These are phyloP conservation scores for Lactuca sativa DNA, from an alignment of 129 eudicot genomes.

Conservation along the genomic window DNA sequence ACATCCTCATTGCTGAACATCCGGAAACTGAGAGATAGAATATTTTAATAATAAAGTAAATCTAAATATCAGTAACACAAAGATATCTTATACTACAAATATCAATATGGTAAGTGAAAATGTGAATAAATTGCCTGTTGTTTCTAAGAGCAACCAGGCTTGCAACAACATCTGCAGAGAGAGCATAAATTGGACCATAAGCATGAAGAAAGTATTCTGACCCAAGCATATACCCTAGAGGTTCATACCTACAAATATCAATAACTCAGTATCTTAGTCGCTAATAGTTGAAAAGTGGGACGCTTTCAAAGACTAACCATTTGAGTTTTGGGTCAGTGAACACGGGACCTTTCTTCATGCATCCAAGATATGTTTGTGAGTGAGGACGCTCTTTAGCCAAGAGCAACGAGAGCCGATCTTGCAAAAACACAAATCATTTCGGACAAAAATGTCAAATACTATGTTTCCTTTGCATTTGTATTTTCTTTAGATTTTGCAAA, in stretches of 20 bases:
- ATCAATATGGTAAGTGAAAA: background rate
- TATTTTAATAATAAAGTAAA: background rate
- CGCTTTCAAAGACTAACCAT: conserved; percentile 41
- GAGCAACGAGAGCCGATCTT: conserved; percentile 67
- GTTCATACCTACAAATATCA: conserved; percentile 49
- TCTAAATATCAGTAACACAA: background rate
- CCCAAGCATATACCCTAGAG: conserved; percentile 50
- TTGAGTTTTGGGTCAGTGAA: conserved; percentile 64
- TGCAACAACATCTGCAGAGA: conserved; percentile 67
- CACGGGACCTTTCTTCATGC: conserved; percentile 84
- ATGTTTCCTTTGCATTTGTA: too few species aligned
- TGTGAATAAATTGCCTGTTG: conserved; percentile 43
- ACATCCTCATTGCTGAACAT: conserved; percentile 79
- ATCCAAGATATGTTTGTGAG: conserved; percentile 62
- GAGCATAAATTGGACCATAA: conserved; percentile 65
- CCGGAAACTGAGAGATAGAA: conserved; percentile 55
- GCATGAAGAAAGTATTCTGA: conserved; percentile 61
- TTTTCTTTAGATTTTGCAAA: too few species aligned
- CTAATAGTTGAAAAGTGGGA: background rate
- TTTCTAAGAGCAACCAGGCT: conserved; percentile 53
- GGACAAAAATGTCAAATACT: background rate
- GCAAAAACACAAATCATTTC: background rate
- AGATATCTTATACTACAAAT: conserved; percentile 1
- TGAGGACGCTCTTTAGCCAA: conserved; percentile 67
- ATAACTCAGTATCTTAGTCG: conserved; percentile 2